A percentile compares a stretch with the other conserved stretches of the same genome.
These are phyloP conservation scores for Neohortaea acidophila DNA, from an alignment of 495 filamentous ascomycete species.

Conservation along the genomic window DNA sequence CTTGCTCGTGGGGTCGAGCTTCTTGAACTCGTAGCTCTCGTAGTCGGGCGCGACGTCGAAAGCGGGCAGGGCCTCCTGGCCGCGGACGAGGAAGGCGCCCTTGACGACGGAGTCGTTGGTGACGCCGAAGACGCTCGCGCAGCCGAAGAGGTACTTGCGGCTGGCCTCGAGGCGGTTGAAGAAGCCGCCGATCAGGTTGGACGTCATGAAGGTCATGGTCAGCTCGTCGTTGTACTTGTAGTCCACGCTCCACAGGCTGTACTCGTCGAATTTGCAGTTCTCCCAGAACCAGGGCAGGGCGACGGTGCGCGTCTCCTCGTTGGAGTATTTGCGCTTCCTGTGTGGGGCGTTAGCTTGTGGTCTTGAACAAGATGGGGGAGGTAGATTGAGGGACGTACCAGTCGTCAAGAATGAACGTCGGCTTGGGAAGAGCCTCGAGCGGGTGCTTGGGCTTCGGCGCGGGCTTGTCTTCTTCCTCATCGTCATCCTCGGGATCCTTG, in stretches of 20 bases:
- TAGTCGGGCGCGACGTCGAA: slow-evolving; percentile 95
- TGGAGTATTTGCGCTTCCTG: slow-evolving; percentile 90
- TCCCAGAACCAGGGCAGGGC: slow-evolving; percentile 97
- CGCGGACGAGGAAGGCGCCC: slow-evolving; percentile 88
- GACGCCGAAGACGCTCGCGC: slow-evolving; percentile 70
- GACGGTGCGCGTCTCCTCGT: slow-evolving; percentile 66
- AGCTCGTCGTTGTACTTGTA: slow-evolving; percentile 99
- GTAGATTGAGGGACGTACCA: slow-evolving; percentile 31
- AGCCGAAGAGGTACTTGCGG: slow-evolving; percentile 97
- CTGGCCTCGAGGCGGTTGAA: slow-evolving; percentile 92
- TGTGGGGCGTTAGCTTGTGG: neutral
- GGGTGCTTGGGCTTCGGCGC: slow-evolving; percentile 94
- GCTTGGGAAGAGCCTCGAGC: slow-evolving; percentile 66
- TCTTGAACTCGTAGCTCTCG: slow-evolving; percentile 90
- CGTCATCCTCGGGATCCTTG: slow-evolving; percentile 43
- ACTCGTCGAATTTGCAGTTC: slow-evolving; percentile 80
- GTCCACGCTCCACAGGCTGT: slow-evolving; percentile 77
- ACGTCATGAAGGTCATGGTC: slow-evolving; percentile 92
- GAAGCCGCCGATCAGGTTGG: slow-evolving; percentile 93
- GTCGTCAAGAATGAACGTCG: slow-evolving; percentile 76
- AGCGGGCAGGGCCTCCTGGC: slow-evolving; percentile 68
- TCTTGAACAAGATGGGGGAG: neutral
- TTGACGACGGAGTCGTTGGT: slow-evolving; percentile 76
- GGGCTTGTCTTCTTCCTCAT: slow-evolving; percentile 53
- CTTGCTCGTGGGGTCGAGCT: slow-evolving; percentile 74